A percentile compares a stretch with the other conserved stretches of the same genome.
These are phyloP conservation scores for Agaricus sinodeliciosus DNA, from an alignment of 768 basidiomycete species.

Conservation along the genomic window DNA sequence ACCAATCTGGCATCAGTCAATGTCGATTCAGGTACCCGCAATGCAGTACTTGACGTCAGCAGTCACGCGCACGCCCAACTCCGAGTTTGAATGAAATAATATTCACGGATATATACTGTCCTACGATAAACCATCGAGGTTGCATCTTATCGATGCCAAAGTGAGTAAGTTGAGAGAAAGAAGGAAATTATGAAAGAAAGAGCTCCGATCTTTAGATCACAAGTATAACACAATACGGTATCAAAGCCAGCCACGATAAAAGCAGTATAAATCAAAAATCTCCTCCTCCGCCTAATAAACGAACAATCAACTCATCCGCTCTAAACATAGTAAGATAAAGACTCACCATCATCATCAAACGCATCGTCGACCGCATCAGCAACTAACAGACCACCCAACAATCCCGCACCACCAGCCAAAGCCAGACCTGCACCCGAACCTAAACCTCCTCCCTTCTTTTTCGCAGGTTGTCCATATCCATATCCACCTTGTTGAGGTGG, in stretches of 20 bases:
- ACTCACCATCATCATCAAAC: constrained; percentile 17
- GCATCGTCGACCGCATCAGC: constrained; percentile 40
- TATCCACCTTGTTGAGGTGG: constrained; percentile 25
- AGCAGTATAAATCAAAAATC: not conserved
- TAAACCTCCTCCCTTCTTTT: constrained; percentile 39
- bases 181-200: no score
- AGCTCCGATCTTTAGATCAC: no score
- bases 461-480: not conserved
- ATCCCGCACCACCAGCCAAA: constrained; percentile 49
- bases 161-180: no score
- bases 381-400: constrained; percentile 58
- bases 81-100: no score
- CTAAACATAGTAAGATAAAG: not conserved
- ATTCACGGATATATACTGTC: no score
- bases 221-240: not conserved
- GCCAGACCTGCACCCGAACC: constrained; percentile 31
- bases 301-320: not conserved
- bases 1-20: no score
- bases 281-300: not conserved
- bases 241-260: not conserved
- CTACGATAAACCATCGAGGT: no score
- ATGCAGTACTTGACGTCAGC: no score
- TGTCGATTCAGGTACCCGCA: no score
- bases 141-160: no score
- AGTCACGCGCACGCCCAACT: no score